phyloP scores from a whole-genome alignment of 495 filamentous ascomycete genomes.

The Lichenothelia convexa region DNA sequence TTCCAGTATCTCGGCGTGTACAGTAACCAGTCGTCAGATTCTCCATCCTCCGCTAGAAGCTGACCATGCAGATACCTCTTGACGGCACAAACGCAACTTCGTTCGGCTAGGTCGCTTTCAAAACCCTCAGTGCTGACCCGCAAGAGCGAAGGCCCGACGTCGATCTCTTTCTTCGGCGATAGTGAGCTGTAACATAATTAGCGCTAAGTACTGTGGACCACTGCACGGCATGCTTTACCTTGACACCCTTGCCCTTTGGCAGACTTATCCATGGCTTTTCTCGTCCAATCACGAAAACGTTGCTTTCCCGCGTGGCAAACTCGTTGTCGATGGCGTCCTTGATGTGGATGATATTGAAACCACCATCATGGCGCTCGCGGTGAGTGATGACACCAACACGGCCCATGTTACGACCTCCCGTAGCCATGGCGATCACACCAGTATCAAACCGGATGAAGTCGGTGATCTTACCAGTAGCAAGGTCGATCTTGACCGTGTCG shows the following conservation, averaged over 20 bases:
- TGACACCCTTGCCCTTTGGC: constrained; percentile 99
- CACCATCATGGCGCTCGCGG: constrained; percentile 98
- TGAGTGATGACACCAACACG: constrained; percentile 99
- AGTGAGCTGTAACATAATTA: constrained; percentile 39
- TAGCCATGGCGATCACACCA: constrained; percentile 91
- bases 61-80: no score
- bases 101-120: no score
- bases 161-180: constrained; percentile 98
- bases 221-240: constrained; percentile 32
- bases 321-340: constrained; percentile 99
- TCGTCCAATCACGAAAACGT: constrained; percentile 93
- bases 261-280: constrained; percentile 98
- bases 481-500: constrained; percentile 98
- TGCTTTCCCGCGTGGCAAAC: constrained; percentile 94
- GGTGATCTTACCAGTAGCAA: constrained; percentile 85
- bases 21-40: no score
- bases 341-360: constrained; percentile 98
- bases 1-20: no score
- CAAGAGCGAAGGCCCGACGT: constrained; percentile 60
- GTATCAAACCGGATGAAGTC: constrained; percentile 97
- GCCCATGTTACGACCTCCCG: constrained; percentile 98
- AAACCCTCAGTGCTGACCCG: no score
- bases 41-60: no score
- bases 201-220: neutral
- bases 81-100: no score